Base-by-base conservation (phyloP, 495 filamentous ascomycete genomes). In the Xylaria telfairii region DNA sequence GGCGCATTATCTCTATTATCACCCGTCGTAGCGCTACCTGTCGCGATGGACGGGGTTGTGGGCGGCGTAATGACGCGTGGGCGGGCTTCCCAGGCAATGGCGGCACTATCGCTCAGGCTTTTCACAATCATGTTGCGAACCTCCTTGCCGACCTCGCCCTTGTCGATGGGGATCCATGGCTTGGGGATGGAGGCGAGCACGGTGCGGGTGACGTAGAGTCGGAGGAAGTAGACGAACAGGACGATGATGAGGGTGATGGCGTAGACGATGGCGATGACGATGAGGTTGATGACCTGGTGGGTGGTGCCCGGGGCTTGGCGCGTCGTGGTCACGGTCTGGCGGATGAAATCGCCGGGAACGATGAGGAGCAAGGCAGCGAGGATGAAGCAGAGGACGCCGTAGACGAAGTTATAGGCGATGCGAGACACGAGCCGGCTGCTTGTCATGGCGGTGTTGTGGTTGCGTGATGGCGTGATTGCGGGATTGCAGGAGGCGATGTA, bases 131-230 rank as follows among this genome's bases (percentile, higher is more conserved):
- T 88, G 60, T 89, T 84, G 72, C 91, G 83, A 37, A 97, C 92
- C 54, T 87, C 88, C 75, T 89, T 89, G 30, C 86, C 87, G 30
- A 97, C 83, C 75, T 93, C 90, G 61, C 92, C 92, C 71, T 92
- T 91, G 76, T 93, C 93, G 61, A 96, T 81, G 12, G 93, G 93
- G 7, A 96, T 88, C 87, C 90, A 94, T 61, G 87, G 81, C 74
- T 94, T 94, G 1, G 96, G 96, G 61, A 99, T 98, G 3, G 87
- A 90, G 1, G 89, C 84, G 28, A 99, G 86, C 15, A 91, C 90
- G 42, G 84, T 91, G 46, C 93, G 88, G 75, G 92, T 95, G 32
- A 94, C 92, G 79, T 94, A 98, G n/a, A 98, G 87, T n/a, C 96
- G 86, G 32, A 89, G 89, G 41, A 90, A 87, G 72, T 98, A 98